phyloP scores from a whole-genome alignment of 2,329 filamentous ascomycete genomes.

The Aspergillus pseudoglaucus region DNA sequence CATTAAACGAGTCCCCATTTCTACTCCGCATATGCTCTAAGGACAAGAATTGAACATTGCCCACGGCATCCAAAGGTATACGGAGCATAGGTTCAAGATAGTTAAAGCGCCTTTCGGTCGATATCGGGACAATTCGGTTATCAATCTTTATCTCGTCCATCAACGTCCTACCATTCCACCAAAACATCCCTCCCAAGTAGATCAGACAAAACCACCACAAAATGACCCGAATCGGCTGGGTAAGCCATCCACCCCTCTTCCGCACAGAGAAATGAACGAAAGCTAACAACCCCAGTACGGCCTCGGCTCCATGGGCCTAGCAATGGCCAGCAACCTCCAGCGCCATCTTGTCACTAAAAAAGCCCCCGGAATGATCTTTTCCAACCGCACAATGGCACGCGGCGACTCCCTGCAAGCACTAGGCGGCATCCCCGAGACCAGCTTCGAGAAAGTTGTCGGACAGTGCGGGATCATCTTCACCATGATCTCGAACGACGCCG shows the following conservation, averaged over 20 bases:
- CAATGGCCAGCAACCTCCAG: conserved; percentile 40
- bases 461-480: conserved; percentile 36
- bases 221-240: conserved; percentile 33
- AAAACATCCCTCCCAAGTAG: background rate
- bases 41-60: too few relatives aligned
- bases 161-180: background rate
- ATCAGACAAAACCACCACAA: conserved; percentile 1
- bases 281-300: conserved; percentile 26
- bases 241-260: conserved; percentile 8
- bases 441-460: conserved; percentile 28
- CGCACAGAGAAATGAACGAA: background rate
- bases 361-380: conserved; percentile 29
- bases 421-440: conserved; percentile 27
- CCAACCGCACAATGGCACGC: conserved; percentile 37
- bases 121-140: conserved; percentile 14
- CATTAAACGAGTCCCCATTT: too few relatives aligned
- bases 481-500: conserved; percentile 38
- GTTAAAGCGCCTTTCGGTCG: conserved; percentile 3
- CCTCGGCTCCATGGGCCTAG: conserved; percentile 41
- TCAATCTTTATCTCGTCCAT: background rate
- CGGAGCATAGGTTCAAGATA: background rate
- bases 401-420: conserved; percentile 31
- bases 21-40: too few relatives aligned
- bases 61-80: too few relatives aligned
- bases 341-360: conserved; percentile 30